These are phyloP conservation scores for Persicaria tinctoria DNA, from an alignment of 148 eudicot genomes.

Conservation along the genomic window DNA sequence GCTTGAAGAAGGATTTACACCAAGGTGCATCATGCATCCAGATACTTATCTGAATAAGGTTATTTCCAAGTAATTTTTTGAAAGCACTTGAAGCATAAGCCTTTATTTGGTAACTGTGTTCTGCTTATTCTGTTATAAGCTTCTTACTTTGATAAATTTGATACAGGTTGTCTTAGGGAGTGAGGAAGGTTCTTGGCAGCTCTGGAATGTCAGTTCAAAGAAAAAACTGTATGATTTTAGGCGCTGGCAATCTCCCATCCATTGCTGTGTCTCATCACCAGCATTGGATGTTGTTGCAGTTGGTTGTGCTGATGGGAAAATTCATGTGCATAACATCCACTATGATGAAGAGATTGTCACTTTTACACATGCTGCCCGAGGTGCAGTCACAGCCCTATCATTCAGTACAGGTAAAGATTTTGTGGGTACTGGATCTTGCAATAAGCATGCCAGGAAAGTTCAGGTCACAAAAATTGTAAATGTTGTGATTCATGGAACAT, in stretches of 20 bases:
- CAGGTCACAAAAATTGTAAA: not conserved
- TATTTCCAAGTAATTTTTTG: slow-evolving; percentile 1
- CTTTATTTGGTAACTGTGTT: not conserved
- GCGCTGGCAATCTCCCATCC: slow-evolving; percentile 71
- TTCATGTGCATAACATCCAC: slow-evolving; percentile 88
- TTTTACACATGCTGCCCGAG: slow-evolving; percentile 78
- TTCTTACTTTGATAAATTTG: not conserved
- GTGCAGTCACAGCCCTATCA: slow-evolving; percentile 87
- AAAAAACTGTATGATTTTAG: slow-evolving; percentile 74
- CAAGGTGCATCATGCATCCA: slow-evolving; percentile 90
- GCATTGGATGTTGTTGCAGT: slow-evolving; percentile 99
- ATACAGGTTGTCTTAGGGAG: slow-evolving; percentile 81
- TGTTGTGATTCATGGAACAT: not conserved
- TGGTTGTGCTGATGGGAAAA: slow-evolving; percentile 94
- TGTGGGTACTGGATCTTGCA: slow-evolving; percentile 9
- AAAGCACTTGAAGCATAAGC: not conserved
- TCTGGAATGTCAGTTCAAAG: slow-evolving; percentile 89
- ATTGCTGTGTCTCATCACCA: slow-evolving; percentile 84
- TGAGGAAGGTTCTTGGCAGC: slow-evolving; percentile 79
- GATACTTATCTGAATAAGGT: slow-evolving; percentile 98
- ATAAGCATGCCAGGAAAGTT: not conserved
- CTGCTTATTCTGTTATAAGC: not conserved
- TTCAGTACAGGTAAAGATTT: slow-evolving; percentile 71
- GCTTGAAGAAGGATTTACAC: slow-evolving; percentile 50
- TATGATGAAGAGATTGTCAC: slow-evolving; percentile 81